Base-by-base conservation (phyloP, 2,329 filamentous ascomycete genomes). In the Ascochyta lentis region DNA sequence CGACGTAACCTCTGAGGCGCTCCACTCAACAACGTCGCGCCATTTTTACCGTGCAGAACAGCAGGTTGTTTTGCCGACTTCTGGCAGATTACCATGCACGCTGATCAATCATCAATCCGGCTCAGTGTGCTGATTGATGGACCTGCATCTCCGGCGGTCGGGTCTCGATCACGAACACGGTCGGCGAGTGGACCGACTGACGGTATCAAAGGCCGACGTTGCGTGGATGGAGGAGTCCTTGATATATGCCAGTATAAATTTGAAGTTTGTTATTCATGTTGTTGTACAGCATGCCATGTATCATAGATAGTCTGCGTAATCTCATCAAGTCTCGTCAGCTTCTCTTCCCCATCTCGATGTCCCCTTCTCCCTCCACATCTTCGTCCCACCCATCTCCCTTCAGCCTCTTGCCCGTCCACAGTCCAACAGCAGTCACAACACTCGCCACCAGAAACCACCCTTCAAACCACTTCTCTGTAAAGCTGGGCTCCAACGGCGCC, bases 401-500 rank as follows among this genome's bases (percentile, higher is more conserved):
- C 78, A 70, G 86, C 83, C 65, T 86, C 84, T 86, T 82, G 0
- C 89, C 89, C 4, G 92, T 71, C 82, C 89, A 90, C 22, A 96
- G 86, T 0, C 90, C 91, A n/a, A 84, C 69, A 1, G 83, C 86
- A 1, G 91, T 95, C 12, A 83, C 69, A 0, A 81, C 78, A 59
- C 87, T 89, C 5, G 89, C 88, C 3, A 87, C 71, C 52, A 96
- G 75, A 73, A 96, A 96, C 88, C 91, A 94, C 7, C 86, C 87
- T 73, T 96, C 92, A 65, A 96, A 96, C 92, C 92, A 96, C 27
- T 85, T 82, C 67, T 96, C 87, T 5, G 91, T 89, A 66, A 91
- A 91, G 0, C 81, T 80, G 6, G 86, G 85, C 66, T 91, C 88
- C 8, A 96, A 80, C 15, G 91, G 89, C 19, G 89, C 90, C 39